Conservation (phyloP, 2,329 filamentous ascomycete genomes). For the Sporothrix luriei region DNA sequence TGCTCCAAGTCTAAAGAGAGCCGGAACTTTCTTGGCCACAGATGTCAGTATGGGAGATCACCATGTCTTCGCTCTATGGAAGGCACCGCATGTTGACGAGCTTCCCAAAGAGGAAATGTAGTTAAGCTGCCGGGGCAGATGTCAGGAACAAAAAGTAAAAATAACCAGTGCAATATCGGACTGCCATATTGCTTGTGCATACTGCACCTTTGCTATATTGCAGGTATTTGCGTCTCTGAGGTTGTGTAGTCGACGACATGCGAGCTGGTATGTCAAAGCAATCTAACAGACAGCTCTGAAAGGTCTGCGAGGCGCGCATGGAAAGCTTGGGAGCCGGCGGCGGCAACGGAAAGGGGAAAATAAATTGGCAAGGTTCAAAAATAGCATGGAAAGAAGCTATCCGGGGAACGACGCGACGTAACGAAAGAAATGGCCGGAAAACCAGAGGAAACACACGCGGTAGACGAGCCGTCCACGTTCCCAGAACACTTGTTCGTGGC, state of each 20-base stretch:
- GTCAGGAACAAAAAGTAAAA: constrained; percentile 13
- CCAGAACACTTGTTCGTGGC: constrained; percentile 1
- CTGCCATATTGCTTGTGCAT: neutral
- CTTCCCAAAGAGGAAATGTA: constrained; percentile 7
- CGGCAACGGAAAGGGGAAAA: constrained; percentile 11
- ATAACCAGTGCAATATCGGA: constrained; percentile 13
- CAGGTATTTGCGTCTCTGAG: constrained; percentile 2
- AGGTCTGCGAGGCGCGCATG: constrained; percentile 8
- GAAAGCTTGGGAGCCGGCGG: neutral
- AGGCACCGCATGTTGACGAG: neutral
- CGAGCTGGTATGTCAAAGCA: neutral
- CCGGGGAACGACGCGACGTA: neutral
- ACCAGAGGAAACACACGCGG: constrained; percentile 7
- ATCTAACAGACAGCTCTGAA: neutral
- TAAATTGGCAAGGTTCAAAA: constrained; percentile 25
- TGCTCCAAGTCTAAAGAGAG: neutral
- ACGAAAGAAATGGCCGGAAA: constrained; percentile 5
- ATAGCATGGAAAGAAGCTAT: constrained; percentile 21
- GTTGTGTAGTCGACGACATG: neutral
- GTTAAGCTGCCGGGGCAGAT: neutral
- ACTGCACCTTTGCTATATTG: neutral
- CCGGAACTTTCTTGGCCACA: neutral
- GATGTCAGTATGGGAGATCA: neutral
- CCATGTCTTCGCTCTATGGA: neutral
- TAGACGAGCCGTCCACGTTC: constrained; percentile 4